These are phyloP conservation scores for Claviceps spartinae DNA, from an alignment of 2,329 filamentous ascomycete species.

Conservation along the genomic window DNA sequence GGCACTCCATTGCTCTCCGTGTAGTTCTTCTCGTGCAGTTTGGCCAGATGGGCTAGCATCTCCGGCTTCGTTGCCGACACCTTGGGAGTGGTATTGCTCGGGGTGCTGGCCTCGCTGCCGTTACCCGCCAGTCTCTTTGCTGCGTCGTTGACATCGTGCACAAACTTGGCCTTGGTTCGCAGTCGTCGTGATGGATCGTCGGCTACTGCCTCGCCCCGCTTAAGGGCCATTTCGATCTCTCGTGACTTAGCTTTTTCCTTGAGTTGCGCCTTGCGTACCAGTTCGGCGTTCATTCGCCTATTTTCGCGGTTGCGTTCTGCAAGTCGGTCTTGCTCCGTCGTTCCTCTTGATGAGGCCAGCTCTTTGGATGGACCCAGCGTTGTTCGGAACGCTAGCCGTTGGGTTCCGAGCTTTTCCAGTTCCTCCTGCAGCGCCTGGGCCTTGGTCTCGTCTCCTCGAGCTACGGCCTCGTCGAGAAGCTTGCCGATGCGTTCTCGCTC, in stretches of 20 bases:
- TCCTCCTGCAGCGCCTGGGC: conserved; percentile 42
- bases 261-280: conserved; percentile 80
- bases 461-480: conserved; percentile 52
- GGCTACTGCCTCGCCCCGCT: conserved; percentile 47
- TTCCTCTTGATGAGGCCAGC: conserved; percentile 30
- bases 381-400: conserved; percentile 62
- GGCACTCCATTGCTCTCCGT: conserved; percentile 46
- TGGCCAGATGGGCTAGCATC: conserved; percentile 38
- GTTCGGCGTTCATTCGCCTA: conserved; percentile 70
- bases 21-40: conserved; percentile 37
- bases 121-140: conserved; percentile 32
- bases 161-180: conserved; percentile 53
- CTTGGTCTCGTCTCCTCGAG: conserved; percentile 46
- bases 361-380: conserved; percentile 43
- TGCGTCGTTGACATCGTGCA: conserved; percentile 46
- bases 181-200: conserved; percentile 49
- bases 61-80: conserved; percentile 26
- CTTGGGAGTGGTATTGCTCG: conserved; percentile 40
- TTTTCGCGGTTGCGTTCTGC: conserved; percentile 76
- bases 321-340: conserved; percentile 66
- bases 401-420: conserved; percentile 48
- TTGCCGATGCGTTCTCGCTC: conserved; percentile 55
- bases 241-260: conserved; percentile 57
- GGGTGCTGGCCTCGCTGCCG: conserved; percentile 35
- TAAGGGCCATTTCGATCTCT: conserved; percentile 45